Evolutionary conservation across 495 filamentous ascomycete genomes (phyloP).

Genomic region (Amphirosellinia nigrospora): DNA sequence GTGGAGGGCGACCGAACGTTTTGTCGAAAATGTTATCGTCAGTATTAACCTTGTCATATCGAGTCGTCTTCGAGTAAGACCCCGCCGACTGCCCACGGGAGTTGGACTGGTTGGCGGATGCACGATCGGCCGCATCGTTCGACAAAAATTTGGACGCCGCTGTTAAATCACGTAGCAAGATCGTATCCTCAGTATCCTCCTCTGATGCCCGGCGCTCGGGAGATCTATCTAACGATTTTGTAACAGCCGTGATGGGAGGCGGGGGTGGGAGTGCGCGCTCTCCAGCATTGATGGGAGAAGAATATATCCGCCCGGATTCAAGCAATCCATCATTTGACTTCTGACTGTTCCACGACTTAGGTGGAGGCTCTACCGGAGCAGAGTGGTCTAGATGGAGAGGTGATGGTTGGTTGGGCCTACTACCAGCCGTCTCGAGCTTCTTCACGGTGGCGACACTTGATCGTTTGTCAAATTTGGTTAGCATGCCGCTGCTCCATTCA

Average conservation of each 20-base stretch:
- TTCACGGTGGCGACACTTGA: conserved; percentile 54
- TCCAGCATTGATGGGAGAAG: conserved; percentile 31
- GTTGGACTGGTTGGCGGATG: conserved; percentile 2
- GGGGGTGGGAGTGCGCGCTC: conserved; percentile 28
- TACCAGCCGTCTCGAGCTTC: conserved; percentile 45
- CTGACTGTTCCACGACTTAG: conserved; percentile 72
- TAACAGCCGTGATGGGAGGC: conserved; percentile 36
- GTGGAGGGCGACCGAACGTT: conserved; percentile 61
- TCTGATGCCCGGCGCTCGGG: conserved; percentile 55
- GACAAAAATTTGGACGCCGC: conserved; percentile 54
- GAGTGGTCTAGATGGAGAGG: conserved; percentile 66
- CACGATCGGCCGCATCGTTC: conserved; percentile 27
- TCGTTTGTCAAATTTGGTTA: conserved; percentile 62
- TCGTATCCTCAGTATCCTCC: conserved; percentile 72
- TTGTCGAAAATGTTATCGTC: conserved; percentile 58
- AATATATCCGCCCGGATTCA: conserved; percentile 43
- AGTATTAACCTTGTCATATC: conserved; percentile 42
- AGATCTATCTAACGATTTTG: conserved; percentile 56
- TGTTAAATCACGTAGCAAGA: conserved; percentile 67
- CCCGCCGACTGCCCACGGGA: conserved; percentile 26
- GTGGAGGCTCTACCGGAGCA: conserved; percentile 61
- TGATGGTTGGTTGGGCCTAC: conserved; percentile 54
- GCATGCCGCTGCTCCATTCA: conserved; percentile 70
- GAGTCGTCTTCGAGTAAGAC: conserved; percentile 43
- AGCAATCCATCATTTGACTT: conserved; percentile 69